These are phyloP conservation scores for Populus euphratica DNA, from an alignment of 345 rosid species.

Conservation along the genomic window DNA sequence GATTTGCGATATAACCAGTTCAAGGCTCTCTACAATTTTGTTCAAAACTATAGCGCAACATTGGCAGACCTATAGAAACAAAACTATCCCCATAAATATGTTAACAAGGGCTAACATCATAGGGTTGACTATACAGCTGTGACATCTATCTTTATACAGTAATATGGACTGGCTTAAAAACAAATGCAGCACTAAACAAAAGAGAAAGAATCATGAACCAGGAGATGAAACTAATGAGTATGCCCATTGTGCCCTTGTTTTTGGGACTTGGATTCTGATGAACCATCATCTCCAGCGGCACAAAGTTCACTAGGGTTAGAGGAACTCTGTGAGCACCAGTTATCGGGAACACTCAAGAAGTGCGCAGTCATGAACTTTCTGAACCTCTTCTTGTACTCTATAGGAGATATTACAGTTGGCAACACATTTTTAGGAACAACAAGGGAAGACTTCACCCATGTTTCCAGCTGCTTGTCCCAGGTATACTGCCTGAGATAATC, in stretches of 20 bases:
- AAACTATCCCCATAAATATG: slow-evolving; percentile 51
- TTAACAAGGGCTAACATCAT: slow-evolving; percentile 52
- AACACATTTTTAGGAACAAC: slow-evolving; percentile 74
- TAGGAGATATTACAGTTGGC: slow-evolving; percentile 91
- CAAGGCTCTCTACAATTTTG: slow-evolving; percentile 36
- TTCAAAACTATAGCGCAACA: slow-evolving; percentile 14
- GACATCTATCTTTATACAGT: slow-evolving; percentile 32
- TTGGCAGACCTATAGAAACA: slow-evolving; percentile 18
- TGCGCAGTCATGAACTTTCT: slow-evolving; percentile 85
- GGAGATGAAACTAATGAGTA: slow-evolving; percentile 5
- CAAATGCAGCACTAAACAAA: neutral
- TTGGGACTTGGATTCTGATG: slow-evolving; percentile 16
- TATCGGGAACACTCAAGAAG: slow-evolving; percentile 84
- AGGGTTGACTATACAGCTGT: slow-evolving; percentile 38
- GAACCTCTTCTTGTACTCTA: slow-evolving; percentile 88
- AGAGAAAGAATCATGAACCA: slow-evolving; percentile 4
- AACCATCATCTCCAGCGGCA: slow-evolving; percentile 23
- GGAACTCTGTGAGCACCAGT: slow-evolving; percentile 63
- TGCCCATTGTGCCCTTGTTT: slow-evolving; percentile 9
- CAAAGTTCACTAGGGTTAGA: slow-evolving; percentile 40
- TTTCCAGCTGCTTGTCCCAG: slow-evolving; percentile 95
- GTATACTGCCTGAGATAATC: slow-evolving; percentile 97
- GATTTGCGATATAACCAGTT: slow-evolving; percentile 15
- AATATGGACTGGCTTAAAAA: slow-evolving; percentile 2
- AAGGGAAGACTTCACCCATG: slow-evolving; percentile 94